Evolutionary conservation across 495 filamentous ascomycete genomes (phyloP).

Genomic region (Penicillium lagena): DNA sequence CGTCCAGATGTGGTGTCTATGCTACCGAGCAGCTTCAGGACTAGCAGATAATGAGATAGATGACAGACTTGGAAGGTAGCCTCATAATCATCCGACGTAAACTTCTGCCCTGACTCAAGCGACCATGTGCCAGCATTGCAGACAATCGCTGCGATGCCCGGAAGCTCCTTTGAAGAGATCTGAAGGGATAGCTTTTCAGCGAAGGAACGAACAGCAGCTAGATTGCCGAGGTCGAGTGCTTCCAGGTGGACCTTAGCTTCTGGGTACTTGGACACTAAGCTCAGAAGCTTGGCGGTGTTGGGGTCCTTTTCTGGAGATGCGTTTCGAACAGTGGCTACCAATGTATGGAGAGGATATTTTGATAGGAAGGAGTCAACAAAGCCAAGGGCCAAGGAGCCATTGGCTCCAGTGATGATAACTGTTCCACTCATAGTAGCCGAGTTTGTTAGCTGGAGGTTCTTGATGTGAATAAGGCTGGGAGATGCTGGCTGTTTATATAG

Average conservation of each 20-base stretch:
- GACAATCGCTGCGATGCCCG: constrained; percentile 31
- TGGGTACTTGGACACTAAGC: constrained; percentile 23
- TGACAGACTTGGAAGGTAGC: constrained; percentile 39
- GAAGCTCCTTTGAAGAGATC: constrained; percentile 23
- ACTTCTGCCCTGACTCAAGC: constrained; percentile 22
- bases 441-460: not conserved
- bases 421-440: constrained; percentile 22
- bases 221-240: constrained; percentile 31
- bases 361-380: constrained; percentile 32
- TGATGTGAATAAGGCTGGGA: no score
- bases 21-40: constrained; percentile 35
- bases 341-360: constrained; percentile 26
- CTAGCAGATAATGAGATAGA: constrained; percentile 34
- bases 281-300: constrained; percentile 35
- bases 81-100: constrained; percentile 36
- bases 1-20: constrained; percentile 21
- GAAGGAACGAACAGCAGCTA: constrained; percentile 30
- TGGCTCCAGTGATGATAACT: constrained; percentile 43
- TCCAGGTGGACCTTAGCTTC: constrained; percentile 27
- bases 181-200: constrained; percentile 19
- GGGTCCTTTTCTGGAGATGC: constrained; percentile 23
- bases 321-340: constrained; percentile 38
- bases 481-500: no score
- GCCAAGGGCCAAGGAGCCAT: constrained; percentile 39
- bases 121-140: constrained; percentile 44